phyloP scores from a whole-genome alignment of 441 rosid species.

The Gossypium gossypioides region DNA sequence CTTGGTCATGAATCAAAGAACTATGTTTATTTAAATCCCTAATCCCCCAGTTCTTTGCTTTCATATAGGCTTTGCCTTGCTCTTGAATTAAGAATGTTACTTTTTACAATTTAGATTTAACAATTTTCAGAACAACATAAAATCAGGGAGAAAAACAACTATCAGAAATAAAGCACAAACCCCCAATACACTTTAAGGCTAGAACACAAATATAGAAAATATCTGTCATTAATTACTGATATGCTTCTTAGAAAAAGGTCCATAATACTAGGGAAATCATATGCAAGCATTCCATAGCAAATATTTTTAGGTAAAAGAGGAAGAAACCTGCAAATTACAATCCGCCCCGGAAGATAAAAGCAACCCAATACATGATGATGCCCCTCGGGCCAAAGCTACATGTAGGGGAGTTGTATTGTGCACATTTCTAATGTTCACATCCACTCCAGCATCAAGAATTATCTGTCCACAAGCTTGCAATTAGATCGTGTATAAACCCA shows the following conservation, averaged over 20 bases:
- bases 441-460: conserved; percentile 95
- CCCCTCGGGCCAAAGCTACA: conserved; percentile 92
- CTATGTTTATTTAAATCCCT: background rate
- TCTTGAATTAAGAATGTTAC: background rate
- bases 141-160: background rate
- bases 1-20: background rate
- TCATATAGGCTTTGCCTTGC: background rate
- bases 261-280: conserved; percentile 9
- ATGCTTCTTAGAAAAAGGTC: background rate
- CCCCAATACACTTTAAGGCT: background rate
- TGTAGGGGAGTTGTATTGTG: conserved; percentile 92
- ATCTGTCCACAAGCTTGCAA: conserved; percentile 40
- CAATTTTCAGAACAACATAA: background rate
- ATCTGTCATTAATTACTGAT: background rate
- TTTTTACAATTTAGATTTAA: background rate
- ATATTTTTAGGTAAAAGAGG: background rate
- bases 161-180: background rate
- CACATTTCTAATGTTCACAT: conserved; percentile 76
- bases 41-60: background rate
- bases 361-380: conserved; percentile 78
- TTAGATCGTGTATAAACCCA: conserved; percentile 1
- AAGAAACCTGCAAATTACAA: conserved; percentile 81
- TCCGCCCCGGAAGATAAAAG: conserved; percentile 81
- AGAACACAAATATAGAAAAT: background rate
- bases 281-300: conserved; percentile 3